Conservation (phyloP, 225 moss, liverwort and hornwort genomes). For the Rhytidiadelphus loreus region DNA sequence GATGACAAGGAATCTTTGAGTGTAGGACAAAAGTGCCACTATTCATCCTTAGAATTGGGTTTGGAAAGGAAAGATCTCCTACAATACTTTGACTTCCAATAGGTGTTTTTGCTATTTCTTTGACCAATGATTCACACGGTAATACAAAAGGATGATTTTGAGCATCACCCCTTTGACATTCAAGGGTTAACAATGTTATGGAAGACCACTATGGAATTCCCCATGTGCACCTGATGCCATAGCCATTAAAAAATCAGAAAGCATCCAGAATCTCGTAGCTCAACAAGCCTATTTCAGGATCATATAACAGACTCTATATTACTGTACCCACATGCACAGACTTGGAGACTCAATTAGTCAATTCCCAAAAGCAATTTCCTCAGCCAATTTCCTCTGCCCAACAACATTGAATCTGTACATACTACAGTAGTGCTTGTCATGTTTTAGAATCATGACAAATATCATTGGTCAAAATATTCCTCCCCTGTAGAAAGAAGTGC, state of each 20-base stretch:
- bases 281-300: background rate
- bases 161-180: too few relatives aligned
- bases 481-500: background rate
- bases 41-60: too few relatives aligned
- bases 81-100: too few relatives aligned
- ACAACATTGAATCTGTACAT: background rate
- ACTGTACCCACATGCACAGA: accelerated
- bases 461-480: background rate
- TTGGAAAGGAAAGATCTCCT: too few relatives aligned
- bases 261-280: background rate
- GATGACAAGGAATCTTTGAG: too few relatives aligned
- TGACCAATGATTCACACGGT: too few relatives aligned
- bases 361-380: background rate
- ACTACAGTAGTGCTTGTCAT: background rate
- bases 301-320: background rate
- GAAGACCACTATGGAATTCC: background rate
- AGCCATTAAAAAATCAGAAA: background rate
- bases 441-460: background rate
- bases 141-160: too few relatives aligned
- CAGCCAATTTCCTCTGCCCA: background rate
- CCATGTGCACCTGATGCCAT: background rate
- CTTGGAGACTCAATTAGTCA: background rate
- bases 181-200: background rate
- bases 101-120: too few relatives aligned
- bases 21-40: too few relatives aligned